A percentile compares a stretch with the other conserved stretches of the same genome.
These are phyloP conservation scores for Phytopythium aichiense DNA, from an alignment of 352 stramenopile species.

Conservation along the genomic window DNA sequence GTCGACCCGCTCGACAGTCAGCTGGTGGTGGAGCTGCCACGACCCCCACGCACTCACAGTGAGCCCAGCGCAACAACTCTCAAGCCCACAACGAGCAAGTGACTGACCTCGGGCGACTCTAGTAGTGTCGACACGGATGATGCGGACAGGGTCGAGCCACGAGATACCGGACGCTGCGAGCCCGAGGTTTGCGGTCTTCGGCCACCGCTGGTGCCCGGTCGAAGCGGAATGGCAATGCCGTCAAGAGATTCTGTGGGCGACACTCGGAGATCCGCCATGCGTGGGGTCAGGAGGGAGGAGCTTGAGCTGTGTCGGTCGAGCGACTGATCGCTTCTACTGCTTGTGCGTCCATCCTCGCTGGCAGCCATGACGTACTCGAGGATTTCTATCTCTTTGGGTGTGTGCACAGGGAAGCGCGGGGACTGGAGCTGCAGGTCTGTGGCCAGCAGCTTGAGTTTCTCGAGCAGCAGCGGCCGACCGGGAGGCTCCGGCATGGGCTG, in stretches of 20 bases:
- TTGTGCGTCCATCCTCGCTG: background rate
- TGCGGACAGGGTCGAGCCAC: slow-evolving; percentile 59
- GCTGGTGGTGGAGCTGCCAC: slow-evolving; percentile 29
- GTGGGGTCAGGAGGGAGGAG: slow-evolving; percentile 32
- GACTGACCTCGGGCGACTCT: slow-evolving; percentile 45
- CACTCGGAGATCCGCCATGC: slow-evolving; percentile 30
- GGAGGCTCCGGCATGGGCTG: slow-evolving; percentile 54
- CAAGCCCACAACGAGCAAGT: background rate
- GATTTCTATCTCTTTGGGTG: slow-evolving; percentile 50
- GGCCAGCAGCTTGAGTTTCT: slow-evolving; percentile 70
- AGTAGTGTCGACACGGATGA: slow-evolving; percentile 57
- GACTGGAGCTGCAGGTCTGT: slow-evolving; percentile 32
- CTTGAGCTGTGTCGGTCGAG: slow-evolving; percentile 7
- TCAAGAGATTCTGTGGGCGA: slow-evolving; percentile 33
- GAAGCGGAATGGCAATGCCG: slow-evolving; percentile 20
- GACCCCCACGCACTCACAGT: background rate
- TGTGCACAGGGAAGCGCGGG: slow-evolving; percentile 14
- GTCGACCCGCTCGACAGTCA: slow-evolving; percentile 78
- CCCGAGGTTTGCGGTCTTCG: slow-evolving; percentile 34
- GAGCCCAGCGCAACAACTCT: background rate
- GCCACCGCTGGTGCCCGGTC: slow-evolving; percentile 43
- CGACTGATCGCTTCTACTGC: slow-evolving; percentile 9
- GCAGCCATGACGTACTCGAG: slow-evolving; percentile 56
- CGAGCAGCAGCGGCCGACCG: slow-evolving; percentile 55
- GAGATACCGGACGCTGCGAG: slow-evolving; percentile 52